Evolutionary conservation across 2,329 filamentous ascomycete genomes (phyloP).

Genomic region (Rugonectria rugulosa): DNA sequence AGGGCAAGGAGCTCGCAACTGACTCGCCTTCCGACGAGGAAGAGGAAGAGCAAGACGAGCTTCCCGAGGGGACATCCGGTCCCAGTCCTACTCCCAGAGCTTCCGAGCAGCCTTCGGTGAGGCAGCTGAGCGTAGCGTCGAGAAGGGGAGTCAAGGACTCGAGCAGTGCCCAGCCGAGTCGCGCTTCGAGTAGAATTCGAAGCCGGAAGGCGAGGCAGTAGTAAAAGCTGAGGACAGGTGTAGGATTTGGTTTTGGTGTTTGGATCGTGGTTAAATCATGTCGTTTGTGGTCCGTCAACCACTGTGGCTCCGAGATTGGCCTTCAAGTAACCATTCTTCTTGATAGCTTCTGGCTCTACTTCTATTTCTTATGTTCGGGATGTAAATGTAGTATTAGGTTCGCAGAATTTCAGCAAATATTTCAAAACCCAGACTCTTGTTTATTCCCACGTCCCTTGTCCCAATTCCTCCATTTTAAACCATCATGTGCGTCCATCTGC

Average conservation of each 20-base stretch:
- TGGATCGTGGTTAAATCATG: too few relatives aligned
- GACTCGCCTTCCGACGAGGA: background rate
- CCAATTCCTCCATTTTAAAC: background rate
- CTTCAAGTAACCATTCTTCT: too few relatives aligned
- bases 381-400: background rate
- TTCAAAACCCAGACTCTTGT: background rate
- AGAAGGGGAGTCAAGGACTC: background rate
- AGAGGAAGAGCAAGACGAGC: too few relatives aligned
- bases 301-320: too few relatives aligned
- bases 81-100: too few relatives aligned
- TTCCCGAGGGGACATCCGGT: too few relatives aligned
- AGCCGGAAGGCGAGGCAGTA: background rate
- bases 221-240: too few relatives aligned
- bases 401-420: background rate
- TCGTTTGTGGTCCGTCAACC: too few relatives aligned
- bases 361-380: background rate
- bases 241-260: too few relatives aligned
- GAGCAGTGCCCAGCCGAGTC: constrained; percentile 14
- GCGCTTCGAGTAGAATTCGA: constrained; percentile 19
- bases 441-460: too few relatives aligned
- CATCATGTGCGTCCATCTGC: constrained; percentile 1
- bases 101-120: background rate
- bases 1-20: too few relatives aligned
- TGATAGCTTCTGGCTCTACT: too few relatives aligned
- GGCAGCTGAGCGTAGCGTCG: background rate